Evolutionary conservation across 768 basidiomycete genomes (phyloP), one percentile per base, ranked within the genome.

Genomic region (Antrodiella citrinella): DNA sequence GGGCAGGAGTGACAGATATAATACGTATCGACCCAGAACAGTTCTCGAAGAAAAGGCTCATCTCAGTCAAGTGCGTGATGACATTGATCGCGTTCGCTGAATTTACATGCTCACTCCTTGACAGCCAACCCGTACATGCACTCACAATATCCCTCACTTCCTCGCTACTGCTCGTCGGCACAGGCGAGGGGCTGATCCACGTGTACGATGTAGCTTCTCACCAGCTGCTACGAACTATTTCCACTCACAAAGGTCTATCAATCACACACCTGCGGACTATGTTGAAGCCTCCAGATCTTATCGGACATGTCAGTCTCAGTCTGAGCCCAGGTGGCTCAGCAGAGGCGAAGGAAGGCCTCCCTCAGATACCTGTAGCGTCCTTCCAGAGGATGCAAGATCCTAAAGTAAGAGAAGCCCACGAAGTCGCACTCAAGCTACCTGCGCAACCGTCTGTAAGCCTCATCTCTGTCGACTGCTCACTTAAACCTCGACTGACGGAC

Each of bases 201-300:
- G 65, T 92, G 35, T 91, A 93, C 63, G 89, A 96, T 54, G 77
- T 95, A 24, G 81, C 90, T 1, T 95, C 95, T 0, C 90, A 93
- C 60, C 94, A 98, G 62, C 80, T 82, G 23, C 70, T 96, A 22
- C 86, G 93, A 43, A 85, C 86, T 22, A 81, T 97, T 56, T 76
- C 79, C 15, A 73, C 83, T 0, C 85, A 80, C 63, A 85, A 81
- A 57, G 79, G 80, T 41, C 63, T 80, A 57, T 66, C 78, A 25
- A 82, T 97, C 62, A 82, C 89, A 13, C 72, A 82, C 65, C 66
- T 99, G 4, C 68, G 76, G 42, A 86, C 89, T 2, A 75, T 98
- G 68, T 73, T 94, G 45, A 87, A 86, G 57, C 96, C 95, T 2
- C 76, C 81, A 15, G 94, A 98, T 64, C 76, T 98, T 40, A 73